Evolutionary conservation across 2,329 filamentous ascomycete species (phyloP), one percentile per base, ranked within the genome.

Genomic region (Scleromitrula shiraiana): DNA sequence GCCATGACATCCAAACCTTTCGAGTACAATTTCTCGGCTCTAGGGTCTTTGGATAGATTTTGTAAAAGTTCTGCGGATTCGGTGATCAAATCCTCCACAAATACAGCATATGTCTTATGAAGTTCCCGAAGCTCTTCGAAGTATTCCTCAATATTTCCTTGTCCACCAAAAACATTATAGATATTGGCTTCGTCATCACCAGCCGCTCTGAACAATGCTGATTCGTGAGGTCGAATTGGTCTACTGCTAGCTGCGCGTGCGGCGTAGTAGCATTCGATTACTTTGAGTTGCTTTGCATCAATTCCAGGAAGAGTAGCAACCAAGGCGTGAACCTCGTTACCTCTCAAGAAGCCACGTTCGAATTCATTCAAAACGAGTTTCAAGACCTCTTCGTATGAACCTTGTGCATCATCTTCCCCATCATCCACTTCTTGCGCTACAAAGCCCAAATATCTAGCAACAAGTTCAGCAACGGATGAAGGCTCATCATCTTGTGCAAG

Each of bases 111-210:
- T 51, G 90, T 95, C 60, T 76, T 82, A 72, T 91, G 91, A 50
- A 97, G 79, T 66, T 95, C 85, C 49, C 93, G 83, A 53, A 98
- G 78, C 72, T 98, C 93, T 59, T 98, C 91, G 62, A 98, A 98
- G 70, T 98, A 98, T 70, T 98, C 94, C 69, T 98, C 91, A 55
- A 98, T 97, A 68, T 98, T 98, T 60, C 93, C 93, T 67, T 98
- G 93, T 6, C 93, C 93, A 51, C 93, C 93, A 58, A 97, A 95
- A 53, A 98, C 89, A 56, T 83, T 90, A 72, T 95, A 98, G 51
- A 98, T 79, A 59, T 80, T 83, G 46, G 90, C 90, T 48, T 83
- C 82, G 53, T 80, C 83, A 54, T 96, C 90, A 39, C 85, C 82
- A 8, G 88, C 88, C 42, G 93, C 91, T 58, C 93, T 80, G 64